A percentile compares a stretch with the other conserved stretches of the same genome.
Conservation (phyloP, 2,329 filamentous ascomycete genomes). For the Neophaeococcomyces aloes region DNA sequence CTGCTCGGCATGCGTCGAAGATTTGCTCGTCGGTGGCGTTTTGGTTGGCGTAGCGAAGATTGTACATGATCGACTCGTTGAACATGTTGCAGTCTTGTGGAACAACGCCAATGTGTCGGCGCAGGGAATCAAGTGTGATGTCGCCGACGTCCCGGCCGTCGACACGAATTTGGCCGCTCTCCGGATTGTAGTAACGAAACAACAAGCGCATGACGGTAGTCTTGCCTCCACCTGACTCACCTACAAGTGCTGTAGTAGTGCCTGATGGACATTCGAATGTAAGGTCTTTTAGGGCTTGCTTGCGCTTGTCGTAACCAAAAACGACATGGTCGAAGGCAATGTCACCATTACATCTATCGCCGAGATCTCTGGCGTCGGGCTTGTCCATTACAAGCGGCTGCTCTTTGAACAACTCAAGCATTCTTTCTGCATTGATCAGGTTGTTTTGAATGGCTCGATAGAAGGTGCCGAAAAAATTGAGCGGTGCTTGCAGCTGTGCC, state of each 20-base stretch:
- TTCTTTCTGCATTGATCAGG: slow-evolving; percentile 92
- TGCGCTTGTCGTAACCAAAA: slow-evolving; percentile 81
- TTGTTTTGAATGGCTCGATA: slow-evolving; percentile 93
- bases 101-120: slow-evolving; percentile 85
- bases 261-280: slow-evolving; percentile 79
- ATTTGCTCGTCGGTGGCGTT: slow-evolving; percentile 71
- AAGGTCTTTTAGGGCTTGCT: slow-evolving; percentile 72
- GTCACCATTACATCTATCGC: slow-evolving; percentile 59
- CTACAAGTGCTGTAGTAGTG: slow-evolving; percentile 90
- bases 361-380: slow-evolving; percentile 51
- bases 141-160: slow-evolving; percentile 77
- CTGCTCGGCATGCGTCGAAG: slow-evolving; percentile 68
- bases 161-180: slow-evolving; percentile 67
- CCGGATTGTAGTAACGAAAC: slow-evolving; percentile 90
- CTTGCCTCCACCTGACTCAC: slow-evolving; percentile 93
- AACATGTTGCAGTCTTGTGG: slow-evolving; percentile 94
- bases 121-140: slow-evolving; percentile 85
- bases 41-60: slow-evolving; percentile 79
- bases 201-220: slow-evolving; percentile 92
- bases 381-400: slow-evolving; percentile 80
- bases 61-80: slow-evolving; percentile 92
- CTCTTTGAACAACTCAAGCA: slow-evolving; percentile 93
- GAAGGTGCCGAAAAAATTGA: slow-evolving; percentile 88
- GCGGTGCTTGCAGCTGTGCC: slow-evolving; percentile 65
- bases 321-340: slow-evolving; percentile 81